Evolutionary conservation across 192 early-diverging fungal genomes (phyloP).

Genomic region (Coemansia sp.): DNA sequence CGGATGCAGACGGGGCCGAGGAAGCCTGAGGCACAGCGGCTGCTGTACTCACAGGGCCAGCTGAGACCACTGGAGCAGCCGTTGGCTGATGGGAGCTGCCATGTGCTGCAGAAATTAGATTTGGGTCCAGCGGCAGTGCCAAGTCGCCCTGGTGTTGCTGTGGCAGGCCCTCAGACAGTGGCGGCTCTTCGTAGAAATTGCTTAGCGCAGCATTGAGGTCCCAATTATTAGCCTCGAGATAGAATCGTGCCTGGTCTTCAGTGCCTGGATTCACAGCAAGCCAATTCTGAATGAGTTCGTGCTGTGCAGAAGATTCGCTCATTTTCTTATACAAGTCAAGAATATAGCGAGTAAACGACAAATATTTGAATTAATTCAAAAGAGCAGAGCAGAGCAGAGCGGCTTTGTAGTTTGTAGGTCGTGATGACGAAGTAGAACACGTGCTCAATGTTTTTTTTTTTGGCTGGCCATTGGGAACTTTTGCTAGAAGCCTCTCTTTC

Average conservation of each 20-base stretch:
- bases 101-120: slow-evolving; percentile 13
- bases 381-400: too few relatives aligned
- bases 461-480: neutral
- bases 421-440: slow-evolving; percentile 1
- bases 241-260: slow-evolving; percentile 68
- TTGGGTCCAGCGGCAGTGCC: slow-evolving; percentile 47
- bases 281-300: slow-evolving; percentile 65
- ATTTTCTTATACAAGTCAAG: slow-evolving; percentile 9
- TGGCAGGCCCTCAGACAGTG: slow-evolving; percentile 53
- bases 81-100: slow-evolving; percentile 10
- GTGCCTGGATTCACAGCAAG: slow-evolving; percentile 58
- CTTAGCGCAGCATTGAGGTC: slow-evolving; percentile 70
- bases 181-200: slow-evolving; percentile 70
- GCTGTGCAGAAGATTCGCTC: slow-evolving; percentile 45
- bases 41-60: slow-evolving; percentile 19
- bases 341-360: neutral
- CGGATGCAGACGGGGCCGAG: slow-evolving; percentile 25
- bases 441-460: neutral
- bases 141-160: slow-evolving; percentile 34
- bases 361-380: too few relatives aligned
- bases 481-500: neutral
- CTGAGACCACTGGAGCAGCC: slow-evolving; percentile 44
- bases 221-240: slow-evolving; percentile 78
- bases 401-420: too few relatives aligned
- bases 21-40: slow-evolving; percentile 11